These are phyloP conservation scores for Podaxis sp. DNA, from an alignment of 768 basidiomycete genomes.

Conservation along the genomic window DNA sequence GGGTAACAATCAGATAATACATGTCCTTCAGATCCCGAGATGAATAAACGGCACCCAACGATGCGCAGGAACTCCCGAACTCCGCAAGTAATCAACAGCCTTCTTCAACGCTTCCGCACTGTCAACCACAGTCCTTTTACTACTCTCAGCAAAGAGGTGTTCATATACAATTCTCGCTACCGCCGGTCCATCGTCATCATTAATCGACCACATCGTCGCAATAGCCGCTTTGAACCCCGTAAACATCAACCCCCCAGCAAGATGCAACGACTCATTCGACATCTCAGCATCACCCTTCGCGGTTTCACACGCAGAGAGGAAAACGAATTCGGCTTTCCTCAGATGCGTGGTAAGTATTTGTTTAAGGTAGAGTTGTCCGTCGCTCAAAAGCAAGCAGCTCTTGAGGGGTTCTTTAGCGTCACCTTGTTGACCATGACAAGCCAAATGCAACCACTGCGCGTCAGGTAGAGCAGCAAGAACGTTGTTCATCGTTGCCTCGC, in stretches of 20 bases:
- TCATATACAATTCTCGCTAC: too few relatives aligned
- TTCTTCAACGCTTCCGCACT: too few relatives aligned
- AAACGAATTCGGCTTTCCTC: not conserved
- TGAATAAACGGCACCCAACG: not conserved
- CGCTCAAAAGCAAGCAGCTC: not conserved
- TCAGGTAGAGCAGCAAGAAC: not conserved
- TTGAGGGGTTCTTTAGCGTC: too few relatives aligned
- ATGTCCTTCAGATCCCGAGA: not conserved
- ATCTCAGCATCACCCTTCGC: not conserved
- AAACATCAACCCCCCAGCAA: too few relatives aligned
- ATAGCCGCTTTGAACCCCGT: too few relatives aligned
- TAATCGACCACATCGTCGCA: too few relatives aligned
- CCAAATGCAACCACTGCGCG: not conserved
- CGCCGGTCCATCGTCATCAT: too few relatives aligned
- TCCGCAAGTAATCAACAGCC: not conserved
- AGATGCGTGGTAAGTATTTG: not conserved
- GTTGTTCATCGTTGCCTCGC: not conserved
- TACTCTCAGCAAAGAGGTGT: too few relatives aligned
- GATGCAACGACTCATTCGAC: not conserved
- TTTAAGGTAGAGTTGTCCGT: not conserved
- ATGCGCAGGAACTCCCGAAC: not conserved
- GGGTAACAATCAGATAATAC: too few relatives aligned
- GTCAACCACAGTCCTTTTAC: too few relatives aligned
- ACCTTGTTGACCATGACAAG: not conserved
- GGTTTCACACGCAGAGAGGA: not conserved